Conservation (phyloP, 2,329 filamentous ascomycete genomes). For the Colletotrichum musicola region DNA sequence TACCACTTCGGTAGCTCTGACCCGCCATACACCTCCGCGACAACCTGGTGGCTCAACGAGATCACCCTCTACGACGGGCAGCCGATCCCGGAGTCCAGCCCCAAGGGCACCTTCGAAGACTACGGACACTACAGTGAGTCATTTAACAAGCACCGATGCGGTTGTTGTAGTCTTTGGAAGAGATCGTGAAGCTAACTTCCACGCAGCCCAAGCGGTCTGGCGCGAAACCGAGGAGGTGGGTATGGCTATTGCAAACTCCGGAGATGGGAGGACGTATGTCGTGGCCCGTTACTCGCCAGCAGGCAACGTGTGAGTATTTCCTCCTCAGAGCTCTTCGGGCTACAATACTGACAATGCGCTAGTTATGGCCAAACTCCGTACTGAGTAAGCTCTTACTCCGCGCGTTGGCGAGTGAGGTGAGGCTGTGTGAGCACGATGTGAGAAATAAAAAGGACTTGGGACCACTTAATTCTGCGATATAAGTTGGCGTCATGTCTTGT, state of each 20-base stretch:
- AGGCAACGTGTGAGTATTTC: constrained; percentile 43
- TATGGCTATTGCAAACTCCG: constrained; percentile 45
- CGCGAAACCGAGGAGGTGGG: constrained; percentile 46
- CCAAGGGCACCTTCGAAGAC: not conserved
- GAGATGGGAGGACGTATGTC: constrained; percentile 46
- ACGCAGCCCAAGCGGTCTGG: constrained; percentile 46
- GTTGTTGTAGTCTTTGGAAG: not conserved
- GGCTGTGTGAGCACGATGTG: too few relatives aligned
- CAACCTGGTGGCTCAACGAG: constrained; percentile 18
- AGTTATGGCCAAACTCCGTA: not conserved
- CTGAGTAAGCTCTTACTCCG: not conserved
- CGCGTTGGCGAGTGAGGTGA: too few relatives aligned
- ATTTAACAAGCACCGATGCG: not conserved
- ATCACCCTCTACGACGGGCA: constrained; percentile 10
- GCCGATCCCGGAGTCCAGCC: not conserved
- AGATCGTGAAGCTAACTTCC: not conserved
- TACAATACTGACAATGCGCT: not conserved
- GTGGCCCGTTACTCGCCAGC: constrained; percentile 50
- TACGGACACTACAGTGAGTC: constrained; percentile 46
- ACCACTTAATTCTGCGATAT: not conserved
- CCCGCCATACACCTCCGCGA: constrained; percentile 2
- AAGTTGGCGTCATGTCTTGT: not conserved
- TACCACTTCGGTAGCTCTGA: constrained; percentile 12
- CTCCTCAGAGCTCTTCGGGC: not conserved
- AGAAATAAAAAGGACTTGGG: too few relatives aligned